Percentiles rank a stretch among this genome's conserved stretches.
These are phyloP conservation scores for Solanum phureja DNA, from an alignment of 257 asterid species.

Conservation along the genomic window DNA sequence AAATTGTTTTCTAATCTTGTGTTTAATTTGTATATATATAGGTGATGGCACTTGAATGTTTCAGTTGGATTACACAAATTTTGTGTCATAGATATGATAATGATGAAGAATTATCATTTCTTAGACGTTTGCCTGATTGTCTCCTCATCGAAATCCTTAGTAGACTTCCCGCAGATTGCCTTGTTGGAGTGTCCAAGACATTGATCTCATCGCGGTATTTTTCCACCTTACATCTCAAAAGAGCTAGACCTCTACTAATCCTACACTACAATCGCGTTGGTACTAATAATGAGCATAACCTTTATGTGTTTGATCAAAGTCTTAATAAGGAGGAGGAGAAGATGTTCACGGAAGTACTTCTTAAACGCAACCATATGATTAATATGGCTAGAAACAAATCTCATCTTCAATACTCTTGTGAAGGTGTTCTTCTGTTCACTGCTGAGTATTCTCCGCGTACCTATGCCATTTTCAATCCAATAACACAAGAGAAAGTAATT, in stretches of 20 bases:
- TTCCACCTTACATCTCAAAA: neutral
- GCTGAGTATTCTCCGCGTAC: neutral
- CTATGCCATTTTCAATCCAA: neutral
- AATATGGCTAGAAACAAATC: too few species aligned
- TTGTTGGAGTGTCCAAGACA: neutral
- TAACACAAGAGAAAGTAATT: neutral
- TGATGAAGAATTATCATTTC: neutral
- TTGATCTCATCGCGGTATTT: neutral
- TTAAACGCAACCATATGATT: neutral
- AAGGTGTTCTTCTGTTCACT: neutral
- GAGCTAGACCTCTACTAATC: neutral
- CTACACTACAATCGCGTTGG: neutral
- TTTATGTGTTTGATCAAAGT: neutral
- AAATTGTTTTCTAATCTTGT: too few species aligned
- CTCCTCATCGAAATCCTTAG: neutral
- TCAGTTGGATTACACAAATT: too few species aligned
- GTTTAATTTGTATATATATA: too few species aligned
- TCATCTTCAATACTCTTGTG: neutral
- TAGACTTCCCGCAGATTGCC: neutral
- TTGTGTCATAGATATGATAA: too few species aligned
- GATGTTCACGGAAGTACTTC: neutral
- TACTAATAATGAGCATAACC: neutral
- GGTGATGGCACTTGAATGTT: too few species aligned
- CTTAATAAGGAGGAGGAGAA: neutral
- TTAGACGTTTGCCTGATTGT: neutral